These are phyloP conservation scores for Neocucurbitaria cava DNA, from an alignment of 2,329 filamentous ascomycete genomes.

Conservation along the genomic window DNA sequence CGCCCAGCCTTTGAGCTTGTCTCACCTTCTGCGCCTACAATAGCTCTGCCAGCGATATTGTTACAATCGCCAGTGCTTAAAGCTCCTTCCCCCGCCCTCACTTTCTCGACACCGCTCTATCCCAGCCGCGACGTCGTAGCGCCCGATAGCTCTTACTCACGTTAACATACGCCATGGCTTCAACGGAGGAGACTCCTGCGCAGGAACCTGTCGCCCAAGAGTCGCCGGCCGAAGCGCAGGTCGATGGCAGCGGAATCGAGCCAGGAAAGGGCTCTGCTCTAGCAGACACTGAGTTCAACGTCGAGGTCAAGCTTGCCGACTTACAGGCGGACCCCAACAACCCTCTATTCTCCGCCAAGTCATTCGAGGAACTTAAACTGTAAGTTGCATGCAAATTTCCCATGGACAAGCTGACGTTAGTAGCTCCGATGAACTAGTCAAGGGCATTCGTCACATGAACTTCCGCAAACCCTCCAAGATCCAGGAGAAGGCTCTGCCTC, in stretches of 20 bases:
- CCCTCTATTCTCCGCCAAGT: slow-evolving; percentile 83
- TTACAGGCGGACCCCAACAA: slow-evolving; percentile 85
- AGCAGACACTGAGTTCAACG: slow-evolving; percentile 80
- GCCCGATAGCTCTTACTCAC: neutral
- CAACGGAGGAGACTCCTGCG: slow-evolving; percentile 1
- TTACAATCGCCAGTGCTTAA: neutral
- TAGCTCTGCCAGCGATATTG: neutral
- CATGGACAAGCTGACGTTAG: slow-evolving; percentile 15
- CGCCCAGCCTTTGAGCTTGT: neutral
- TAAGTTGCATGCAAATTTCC: slow-evolving; percentile 47
- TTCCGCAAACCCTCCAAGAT: slow-evolving; percentile 98
- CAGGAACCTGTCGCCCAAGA: neutral
- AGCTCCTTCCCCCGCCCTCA: neutral
- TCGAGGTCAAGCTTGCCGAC: slow-evolving; percentile 91
- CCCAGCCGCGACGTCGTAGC: neutral
- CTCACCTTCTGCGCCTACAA: neutral
- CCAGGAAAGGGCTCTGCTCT: slow-evolving; percentile 53
- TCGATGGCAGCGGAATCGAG: slow-evolving; percentile 58
- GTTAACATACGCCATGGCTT: slow-evolving; percentile 13
- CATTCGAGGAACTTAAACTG: slow-evolving; percentile 87
- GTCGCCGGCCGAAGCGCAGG: slow-evolving; percentile 39
- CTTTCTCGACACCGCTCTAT: slow-evolving; percentile 2
- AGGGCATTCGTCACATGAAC: slow-evolving; percentile 79
- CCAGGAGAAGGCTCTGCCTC: slow-evolving; percentile 89
- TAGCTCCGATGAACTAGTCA: slow-evolving; percentile 54